These are phyloP conservation scores for Fusarium chlamydosporum DNA, from an alignment of 2,329 filamentous ascomycete genomes.

Conservation along the genomic window DNA sequence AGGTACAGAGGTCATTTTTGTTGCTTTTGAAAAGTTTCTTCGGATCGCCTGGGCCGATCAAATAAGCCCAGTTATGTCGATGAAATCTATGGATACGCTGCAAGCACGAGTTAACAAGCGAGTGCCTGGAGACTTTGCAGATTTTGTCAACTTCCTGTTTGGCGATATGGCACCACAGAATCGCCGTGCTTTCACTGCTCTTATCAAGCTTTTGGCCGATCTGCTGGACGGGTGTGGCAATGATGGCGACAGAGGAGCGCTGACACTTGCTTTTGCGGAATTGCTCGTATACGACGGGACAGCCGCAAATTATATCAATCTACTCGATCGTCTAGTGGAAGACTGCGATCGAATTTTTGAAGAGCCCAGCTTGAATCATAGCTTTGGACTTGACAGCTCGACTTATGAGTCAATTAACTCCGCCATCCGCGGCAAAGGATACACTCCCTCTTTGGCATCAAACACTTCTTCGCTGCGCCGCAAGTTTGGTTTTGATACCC, in stretches of 20 bases:
- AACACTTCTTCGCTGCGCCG: conserved; percentile 88
- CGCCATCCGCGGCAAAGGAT: conserved; percentile 68
- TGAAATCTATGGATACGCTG: conserved; percentile 78
- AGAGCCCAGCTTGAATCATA: conserved; percentile 63
- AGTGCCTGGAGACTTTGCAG: conserved; percentile 79
- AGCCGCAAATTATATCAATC: conserved; percentile 86
- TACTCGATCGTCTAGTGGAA: conserved; percentile 89
- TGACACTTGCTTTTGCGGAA: conserved; percentile 91
- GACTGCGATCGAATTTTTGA: conserved; percentile 93
- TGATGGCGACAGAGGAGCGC: conserved; percentile 87
- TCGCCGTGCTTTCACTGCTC: conserved; percentile 81
- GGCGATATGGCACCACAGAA: conserved; percentile 78
- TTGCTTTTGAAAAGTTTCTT: conserved; percentile 93
- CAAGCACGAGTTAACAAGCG: conserved; percentile 76
- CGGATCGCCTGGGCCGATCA: conserved; percentile 89
- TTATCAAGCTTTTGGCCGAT: conserved; percentile 89
- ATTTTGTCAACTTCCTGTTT: conserved; percentile 76
- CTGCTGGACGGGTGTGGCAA: conserved; percentile 91
- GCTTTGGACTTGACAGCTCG: conserved; percentile 57
- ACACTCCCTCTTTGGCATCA: conserved; percentile 82
- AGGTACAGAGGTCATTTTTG: conserved; percentile 86
- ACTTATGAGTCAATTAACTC: conserved; percentile 73
- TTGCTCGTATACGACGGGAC: conserved; percentile 83
- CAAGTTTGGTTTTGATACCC: conserved; percentile 83
- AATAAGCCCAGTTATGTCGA: conserved; percentile 86